These are phyloP conservation scores for Fomitopsis pinicola DNA, from an alignment of 1,284 basidiomycete species.

Conservation along the genomic window DNA sequence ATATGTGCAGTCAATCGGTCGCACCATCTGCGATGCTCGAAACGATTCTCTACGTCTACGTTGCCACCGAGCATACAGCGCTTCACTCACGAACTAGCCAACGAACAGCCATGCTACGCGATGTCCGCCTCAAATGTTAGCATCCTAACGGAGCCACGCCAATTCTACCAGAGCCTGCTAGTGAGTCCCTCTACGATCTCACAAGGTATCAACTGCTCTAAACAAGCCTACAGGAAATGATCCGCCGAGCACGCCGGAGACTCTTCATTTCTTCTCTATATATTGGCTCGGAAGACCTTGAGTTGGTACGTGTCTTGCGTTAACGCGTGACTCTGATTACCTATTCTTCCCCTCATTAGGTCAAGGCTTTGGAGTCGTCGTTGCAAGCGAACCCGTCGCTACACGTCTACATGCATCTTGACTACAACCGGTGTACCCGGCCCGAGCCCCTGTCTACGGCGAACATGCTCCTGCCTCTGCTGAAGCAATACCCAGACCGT, in stretches of 20 bases:
- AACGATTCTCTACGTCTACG: conserved; percentile 13
- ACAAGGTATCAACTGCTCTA: neutral
- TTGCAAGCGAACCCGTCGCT: conserved; percentile 60
- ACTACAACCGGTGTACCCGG: conserved; percentile 90
- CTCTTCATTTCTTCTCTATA: conserved; percentile 79
- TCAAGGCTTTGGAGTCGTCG: conserved; percentile 59
- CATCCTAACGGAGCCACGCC: conserved; percentile 32
- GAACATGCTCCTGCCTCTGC: conserved; percentile 68
- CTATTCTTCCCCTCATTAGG: conserved; percentile 38
- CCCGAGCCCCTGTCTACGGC: conserved; percentile 75
- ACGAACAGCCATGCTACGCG: conserved; percentile 35
- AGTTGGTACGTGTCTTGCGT: conserved; percentile 25
- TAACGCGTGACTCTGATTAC: neutral
- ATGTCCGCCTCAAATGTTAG: conserved; percentile 30
- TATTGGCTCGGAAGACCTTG: conserved; percentile 32
- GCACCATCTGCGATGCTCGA: neutral
- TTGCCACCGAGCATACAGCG: conserved; percentile 24
- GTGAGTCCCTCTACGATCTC: conserved; percentile 22
- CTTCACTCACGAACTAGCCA: conserved; percentile 24
- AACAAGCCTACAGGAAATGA: conserved; percentile 53
- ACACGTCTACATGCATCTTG: conserved; percentile 74
- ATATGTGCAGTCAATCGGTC: neutral
- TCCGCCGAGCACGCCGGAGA: conserved; percentile 65
- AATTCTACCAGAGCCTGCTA: conserved; percentile 35
- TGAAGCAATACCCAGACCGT: conserved; percentile 68